Evolutionary conservation across 1,284 basidiomycete genomes (phyloP), one percentile per base, ranked within the genome.

Genomic region (Irpex rosettiformis): DNA sequence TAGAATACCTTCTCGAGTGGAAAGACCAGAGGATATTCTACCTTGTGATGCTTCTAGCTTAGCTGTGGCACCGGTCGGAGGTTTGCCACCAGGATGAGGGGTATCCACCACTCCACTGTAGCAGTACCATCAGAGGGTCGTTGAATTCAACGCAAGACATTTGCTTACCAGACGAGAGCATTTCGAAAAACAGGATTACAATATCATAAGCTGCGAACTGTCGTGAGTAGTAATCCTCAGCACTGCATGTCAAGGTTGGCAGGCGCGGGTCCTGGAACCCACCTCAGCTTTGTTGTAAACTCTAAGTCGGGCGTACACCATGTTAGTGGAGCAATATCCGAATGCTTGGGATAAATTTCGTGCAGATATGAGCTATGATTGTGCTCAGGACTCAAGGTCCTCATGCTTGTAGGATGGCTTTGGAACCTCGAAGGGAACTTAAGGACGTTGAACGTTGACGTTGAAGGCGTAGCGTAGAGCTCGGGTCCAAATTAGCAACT

Each of bases 241-340:
- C 48, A 49, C 48, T 49, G 48, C 48, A 49, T 49, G 48, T 28
- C 48, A 49, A 49, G 13, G 4, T 24, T 24, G 27, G 48, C 48
- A 5, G 21, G 48, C 48, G 48, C 48, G 48, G 24, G 48, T 49
- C 48, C 48, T 27, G 24, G 24, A 49, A 24, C 21, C 2, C 30
- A 16, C 30, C 30, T 33, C 3, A 33, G 8, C 16, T 7, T 7
- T 33, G 16, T 7, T 33, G 16, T 33, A 33, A 10, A 10, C 30
- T 7, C 16, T 33, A 33, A 10, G 42, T 10, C 42, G 42, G 42
- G 42, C 21, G 42, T 45, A 21, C 42, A 21, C 11, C 16, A 45
- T 45, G 42, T 10, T 45, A 16, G 18, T 45, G 42, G 18, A 45
- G 42, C n/a, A 45, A 18, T n/a, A 7, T 45, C 42, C 42, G 42